Evolutionary conservation across 1,139 yeast species (phyloP).

Genomic region (Suhomyces atakaporum): DNA sequence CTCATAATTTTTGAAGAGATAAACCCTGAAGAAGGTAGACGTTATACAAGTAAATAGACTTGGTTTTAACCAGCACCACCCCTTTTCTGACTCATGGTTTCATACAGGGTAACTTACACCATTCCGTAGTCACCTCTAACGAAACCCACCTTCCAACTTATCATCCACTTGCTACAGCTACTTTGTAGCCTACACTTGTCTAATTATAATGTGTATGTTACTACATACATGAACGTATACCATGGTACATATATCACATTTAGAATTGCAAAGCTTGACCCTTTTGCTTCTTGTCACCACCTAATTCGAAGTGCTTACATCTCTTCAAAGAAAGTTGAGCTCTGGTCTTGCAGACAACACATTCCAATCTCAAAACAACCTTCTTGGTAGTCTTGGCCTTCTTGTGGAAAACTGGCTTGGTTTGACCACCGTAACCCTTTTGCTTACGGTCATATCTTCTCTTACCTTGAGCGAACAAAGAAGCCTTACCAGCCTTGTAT

Average conservation of each 20-base stretch:
- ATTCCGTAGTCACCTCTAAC: too few relatives aligned
- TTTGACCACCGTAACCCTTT: conserved; percentile 99
- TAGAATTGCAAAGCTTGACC: conserved; percentile 97
- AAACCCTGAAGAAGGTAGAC: background rate
- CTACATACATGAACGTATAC: conserved; percentile 12
- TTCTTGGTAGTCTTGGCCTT: conserved; percentile 99
- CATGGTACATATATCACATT: conserved; percentile 21
- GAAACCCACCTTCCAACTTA: too few relatives aligned
- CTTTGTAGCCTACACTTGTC: background rate
- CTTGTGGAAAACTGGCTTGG: conserved; percentile 99
- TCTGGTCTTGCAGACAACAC: conserved; percentile 98
- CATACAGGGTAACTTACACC: too few relatives aligned
- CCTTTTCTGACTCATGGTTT: too few relatives aligned
- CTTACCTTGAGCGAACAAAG: conserved; percentile 99
- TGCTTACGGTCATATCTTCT: conserved; percentile 99
- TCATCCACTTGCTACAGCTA: too few relatives aligned
- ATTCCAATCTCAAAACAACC: conserved; percentile 98
- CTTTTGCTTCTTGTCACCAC: conserved; percentile 99
- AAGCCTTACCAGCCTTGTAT: conserved; percentile 99
- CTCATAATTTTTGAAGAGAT: too few relatives aligned
- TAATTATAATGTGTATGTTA: conserved; percentile 11
- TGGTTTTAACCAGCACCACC: background rate
- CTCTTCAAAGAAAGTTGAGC: conserved; percentile 97
- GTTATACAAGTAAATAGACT: background rate
- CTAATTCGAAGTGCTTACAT: conserved; percentile 99